Conservation (phyloP, 805 yeast genomes). For the Metschnikowia aberdeeniae region DNA sequence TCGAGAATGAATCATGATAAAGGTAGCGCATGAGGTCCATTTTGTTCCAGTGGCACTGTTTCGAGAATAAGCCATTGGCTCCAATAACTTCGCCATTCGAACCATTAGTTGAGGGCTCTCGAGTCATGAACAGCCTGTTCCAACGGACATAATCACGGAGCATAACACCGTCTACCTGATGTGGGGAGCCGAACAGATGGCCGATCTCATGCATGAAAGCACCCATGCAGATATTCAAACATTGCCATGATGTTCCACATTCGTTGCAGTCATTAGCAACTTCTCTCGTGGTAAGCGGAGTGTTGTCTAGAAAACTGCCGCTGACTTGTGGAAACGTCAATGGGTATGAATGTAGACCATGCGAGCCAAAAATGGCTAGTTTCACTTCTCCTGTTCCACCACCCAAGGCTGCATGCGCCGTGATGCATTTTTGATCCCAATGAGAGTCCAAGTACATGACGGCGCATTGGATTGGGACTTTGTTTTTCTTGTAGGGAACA, state of each 20-base stretch:
- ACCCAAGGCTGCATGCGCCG: constrained; percentile 92
- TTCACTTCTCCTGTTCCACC: constrained; percentile 72
- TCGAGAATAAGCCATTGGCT: constrained; percentile 40
- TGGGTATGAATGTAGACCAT: constrained; percentile 93
- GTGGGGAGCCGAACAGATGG: constrained; percentile 87
- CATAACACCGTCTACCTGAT: constrained; percentile 88
- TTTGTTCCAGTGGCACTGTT: constrained; percentile 85
- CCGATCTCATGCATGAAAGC: constrained; percentile 97
- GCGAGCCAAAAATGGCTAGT: constrained; percentile 91
- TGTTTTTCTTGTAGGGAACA: constrained; percentile 32
- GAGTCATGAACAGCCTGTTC: constrained; percentile 76
- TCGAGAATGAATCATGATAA: constrained; percentile 73
- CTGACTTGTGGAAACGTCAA: constrained; percentile 65
- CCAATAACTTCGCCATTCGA: constrained; percentile 39
- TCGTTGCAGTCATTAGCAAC: constrained; percentile 91
- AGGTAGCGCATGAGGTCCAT: constrained; percentile 74
- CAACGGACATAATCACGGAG: constrained; percentile 75
- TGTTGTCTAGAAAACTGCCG: constrained; percentile 68
- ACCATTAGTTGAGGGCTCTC: constrained; percentile 50
- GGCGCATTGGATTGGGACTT: constrained; percentile 71
- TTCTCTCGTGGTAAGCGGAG: constrained; percentile 53
- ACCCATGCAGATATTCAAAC: constrained; percentile 79
- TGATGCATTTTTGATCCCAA: constrained; percentile 68
- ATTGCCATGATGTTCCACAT: constrained; percentile 88
- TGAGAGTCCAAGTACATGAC: constrained; percentile 80